A percentile compares a stretch with the other conserved stretches of the same genome.
Conservation (phyloP, 345 rosid genomes). For the Fremontodendron californicum region DNA sequence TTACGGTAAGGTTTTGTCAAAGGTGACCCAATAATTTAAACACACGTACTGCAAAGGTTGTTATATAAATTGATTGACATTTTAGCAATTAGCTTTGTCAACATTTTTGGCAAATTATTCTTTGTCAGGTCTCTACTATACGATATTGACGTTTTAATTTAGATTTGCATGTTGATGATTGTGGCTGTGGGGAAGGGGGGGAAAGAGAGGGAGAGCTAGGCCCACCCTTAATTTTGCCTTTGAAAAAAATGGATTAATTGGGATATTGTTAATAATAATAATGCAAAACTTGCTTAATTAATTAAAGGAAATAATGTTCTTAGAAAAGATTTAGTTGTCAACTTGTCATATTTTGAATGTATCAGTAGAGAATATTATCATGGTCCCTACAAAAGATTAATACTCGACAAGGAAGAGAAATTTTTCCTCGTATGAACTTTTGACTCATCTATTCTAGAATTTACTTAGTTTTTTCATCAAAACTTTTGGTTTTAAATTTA, state of each 20-base stretch:
- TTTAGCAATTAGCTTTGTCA: neutral
- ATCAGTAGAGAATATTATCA: neutral
- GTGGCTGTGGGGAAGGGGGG: neutral
- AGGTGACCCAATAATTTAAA: neutral
- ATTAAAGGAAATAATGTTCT: neutral
- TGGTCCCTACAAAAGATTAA: conserved; percentile 2
- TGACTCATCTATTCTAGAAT: neutral
- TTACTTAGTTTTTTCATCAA: neutral
- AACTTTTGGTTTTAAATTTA: neutral
- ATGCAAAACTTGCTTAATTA: neutral
- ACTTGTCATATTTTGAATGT: neutral
- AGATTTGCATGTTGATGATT: neutral
- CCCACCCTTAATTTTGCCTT: neutral
- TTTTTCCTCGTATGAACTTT: neutral
- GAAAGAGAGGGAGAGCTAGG: neutral
- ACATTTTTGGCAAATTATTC: neutral
- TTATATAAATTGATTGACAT: neutral
- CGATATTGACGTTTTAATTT: neutral
- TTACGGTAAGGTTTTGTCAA: neutral
- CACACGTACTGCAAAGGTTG: neutral
- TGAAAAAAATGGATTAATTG: neutral
- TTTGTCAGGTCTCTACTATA: neutral
- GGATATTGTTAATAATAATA: neutral
- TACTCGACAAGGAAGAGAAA: neutral
- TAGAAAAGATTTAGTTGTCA: neutral